Conservation (phyloP, 2,329 filamentous ascomycete species). For the Fusarium nisikadoi region DNA sequence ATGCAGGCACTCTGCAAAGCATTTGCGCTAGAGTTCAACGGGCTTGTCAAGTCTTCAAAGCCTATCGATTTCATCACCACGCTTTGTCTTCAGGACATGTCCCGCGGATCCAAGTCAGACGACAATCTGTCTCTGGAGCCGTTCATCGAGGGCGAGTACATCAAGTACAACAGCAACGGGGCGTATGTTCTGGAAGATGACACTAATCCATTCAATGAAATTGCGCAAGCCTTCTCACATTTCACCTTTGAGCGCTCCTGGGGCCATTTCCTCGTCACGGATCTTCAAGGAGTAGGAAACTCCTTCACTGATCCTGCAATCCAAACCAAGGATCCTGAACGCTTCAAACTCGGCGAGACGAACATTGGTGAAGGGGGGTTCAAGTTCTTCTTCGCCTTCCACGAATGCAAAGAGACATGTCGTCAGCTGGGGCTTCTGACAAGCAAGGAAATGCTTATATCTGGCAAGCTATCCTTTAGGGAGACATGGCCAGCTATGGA, state of each 20-base stretch:
- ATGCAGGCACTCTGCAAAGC: conserved; percentile 53
- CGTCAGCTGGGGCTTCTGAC: conserved; percentile 40
- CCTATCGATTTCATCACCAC: conserved; percentile 48
- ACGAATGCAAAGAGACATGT: conserved; percentile 50
- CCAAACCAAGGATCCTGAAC: conserved; percentile 48
- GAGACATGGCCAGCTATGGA: conserved; percentile 45
- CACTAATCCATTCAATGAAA: conserved; percentile 40
- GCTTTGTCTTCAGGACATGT: conserved; percentile 45
- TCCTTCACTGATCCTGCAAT: conserved; percentile 52
- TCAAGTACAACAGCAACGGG: conserved; percentile 54
- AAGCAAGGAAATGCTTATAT: conserved; percentile 26
- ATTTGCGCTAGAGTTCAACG: conserved; percentile 55
- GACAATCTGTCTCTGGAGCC: conserved; percentile 51
- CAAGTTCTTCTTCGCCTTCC: conserved; percentile 52
- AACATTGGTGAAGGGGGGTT: conserved; percentile 50
- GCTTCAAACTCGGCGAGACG: conserved; percentile 48
- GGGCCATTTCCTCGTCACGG: conserved; percentile 49
- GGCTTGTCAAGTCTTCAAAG: conserved; percentile 36
- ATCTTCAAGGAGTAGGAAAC: conserved; percentile 52
- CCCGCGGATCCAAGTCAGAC: not conserved
- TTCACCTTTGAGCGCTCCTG: conserved; percentile 55
- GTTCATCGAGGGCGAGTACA: conserved; percentile 48
- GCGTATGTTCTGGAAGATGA: conserved; percentile 44
- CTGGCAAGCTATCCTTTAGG: not conserved
- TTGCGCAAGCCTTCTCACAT: conserved; percentile 55